Conservation (phyloP, 805 yeast genomes). For the Candida oleophila region DNA sequence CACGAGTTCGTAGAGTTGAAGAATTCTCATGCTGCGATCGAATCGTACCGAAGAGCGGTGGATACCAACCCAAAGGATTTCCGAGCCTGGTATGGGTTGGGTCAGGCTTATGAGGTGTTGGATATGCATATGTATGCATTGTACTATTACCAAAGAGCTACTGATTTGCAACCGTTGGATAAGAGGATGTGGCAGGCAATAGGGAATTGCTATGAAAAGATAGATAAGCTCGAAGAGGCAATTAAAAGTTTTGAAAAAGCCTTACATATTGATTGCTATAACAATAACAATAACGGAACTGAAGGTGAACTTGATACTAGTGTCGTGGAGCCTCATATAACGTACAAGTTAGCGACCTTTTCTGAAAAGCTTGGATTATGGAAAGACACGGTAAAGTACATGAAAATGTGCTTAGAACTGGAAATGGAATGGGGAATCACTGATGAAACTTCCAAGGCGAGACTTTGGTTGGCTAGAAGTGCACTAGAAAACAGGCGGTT, state of each 20-base stretch:
- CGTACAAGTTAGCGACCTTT: conserved; percentile 67
- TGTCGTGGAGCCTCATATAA: conserved; percentile 43
- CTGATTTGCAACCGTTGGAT: conserved; percentile 83
- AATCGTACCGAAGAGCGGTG: conserved; percentile 89
- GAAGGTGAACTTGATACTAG: conserved; percentile 7
- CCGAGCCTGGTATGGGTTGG: conserved; percentile 97
- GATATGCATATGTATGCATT: conserved; percentile 93
- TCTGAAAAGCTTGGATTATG: conserved; percentile 56
- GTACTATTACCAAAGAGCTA: conserved; percentile 89
- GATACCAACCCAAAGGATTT: conserved; percentile 87
- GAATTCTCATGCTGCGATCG: conserved; percentile 96
- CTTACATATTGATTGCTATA: conserved; percentile 46
- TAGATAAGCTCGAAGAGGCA: conserved; percentile 69
- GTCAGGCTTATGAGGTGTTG: conserved; percentile 95
- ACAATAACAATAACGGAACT: conserved; percentile 13
- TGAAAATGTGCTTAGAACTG: conserved; percentile 67
- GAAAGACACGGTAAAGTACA: conserved; percentile 55
- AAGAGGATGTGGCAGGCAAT: conserved; percentile 96
- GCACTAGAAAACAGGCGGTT: conserved; percentile 59
- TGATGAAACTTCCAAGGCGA: conserved; percentile 75
- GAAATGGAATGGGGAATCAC: conserved; percentile 64
- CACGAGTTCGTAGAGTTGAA: conserved; percentile 96
- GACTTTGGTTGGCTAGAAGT: conserved; percentile 80
- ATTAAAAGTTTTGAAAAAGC: conserved; percentile 83
- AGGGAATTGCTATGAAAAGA: conserved; percentile 83